Conservation (phyloP, 176 grass and related monocot species). For the Poa annua region DNA sequence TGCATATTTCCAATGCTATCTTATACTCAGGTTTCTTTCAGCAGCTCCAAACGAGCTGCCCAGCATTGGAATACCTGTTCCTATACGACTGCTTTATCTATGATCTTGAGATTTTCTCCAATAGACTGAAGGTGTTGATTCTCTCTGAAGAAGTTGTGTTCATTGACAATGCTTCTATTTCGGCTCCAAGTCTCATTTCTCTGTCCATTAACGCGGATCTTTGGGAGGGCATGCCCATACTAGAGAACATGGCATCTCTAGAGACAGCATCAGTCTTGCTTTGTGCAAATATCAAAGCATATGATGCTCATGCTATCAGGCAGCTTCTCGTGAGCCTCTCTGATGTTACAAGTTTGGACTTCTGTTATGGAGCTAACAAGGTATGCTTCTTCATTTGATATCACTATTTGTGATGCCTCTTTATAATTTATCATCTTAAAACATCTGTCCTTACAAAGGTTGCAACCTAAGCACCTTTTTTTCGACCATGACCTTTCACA, state of each 20-base stretch:
- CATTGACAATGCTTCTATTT: neutral
- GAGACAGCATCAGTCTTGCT: neutral
- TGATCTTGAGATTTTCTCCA: neutral
- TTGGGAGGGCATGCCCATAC: fast-evolving
- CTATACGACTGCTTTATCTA: fast-evolving
- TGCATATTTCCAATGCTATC: neutral
- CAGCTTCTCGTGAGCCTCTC: slow-evolving; percentile 11
- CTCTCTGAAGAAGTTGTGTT: neutral
- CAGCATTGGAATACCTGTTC: neutral
- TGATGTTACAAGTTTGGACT: slow-evolving; percentile 10
- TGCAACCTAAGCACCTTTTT: neutral
- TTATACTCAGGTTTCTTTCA: neutral
- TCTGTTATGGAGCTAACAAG: neutral
- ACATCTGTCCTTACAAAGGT: neutral
- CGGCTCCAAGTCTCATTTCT: neutral
- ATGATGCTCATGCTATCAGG: neutral
- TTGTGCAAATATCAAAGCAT: fast-evolving
- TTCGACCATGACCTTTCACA: neutral
- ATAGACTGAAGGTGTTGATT: slow-evolving; percentile 3
- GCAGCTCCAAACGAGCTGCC: neutral
- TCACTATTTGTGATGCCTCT: neutral
- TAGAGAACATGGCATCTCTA: slow-evolving; percentile 21
- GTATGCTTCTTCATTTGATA: slow-evolving; percentile 25
- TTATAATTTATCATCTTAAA: neutral
- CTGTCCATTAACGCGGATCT: neutral